Evolutionary conservation across 345 rosid genomes (phyloP), one percentile per base, ranked within the genome.

Genomic region (Excoecaria cochinchinensis): DNA sequence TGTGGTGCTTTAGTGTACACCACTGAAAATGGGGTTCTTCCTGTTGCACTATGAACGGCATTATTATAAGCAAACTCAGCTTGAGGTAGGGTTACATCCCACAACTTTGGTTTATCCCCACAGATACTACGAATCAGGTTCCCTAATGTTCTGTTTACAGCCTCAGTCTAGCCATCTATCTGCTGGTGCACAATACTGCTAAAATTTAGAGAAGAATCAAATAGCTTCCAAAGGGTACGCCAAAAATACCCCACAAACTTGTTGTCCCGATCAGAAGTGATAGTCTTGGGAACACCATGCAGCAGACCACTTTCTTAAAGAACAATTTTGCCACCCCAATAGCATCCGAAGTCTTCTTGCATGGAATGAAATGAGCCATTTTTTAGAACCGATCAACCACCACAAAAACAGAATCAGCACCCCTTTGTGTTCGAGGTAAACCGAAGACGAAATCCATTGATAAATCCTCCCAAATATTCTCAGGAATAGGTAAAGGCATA

Each of bases 61-160:
- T 15, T 52, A 6, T 52, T 52, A 14, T 52, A 52, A 16, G 57
- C 15, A 52, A 52, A 52, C 17, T 11, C 16, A 3, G 13, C 57
- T 15, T 52, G 13, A 7, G 57, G 1, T 3, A 52, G 1, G 1
- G 57, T 14, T 7, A 52, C 1, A 52, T 52, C 57, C 57, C 19
- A 52, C 1, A 7, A 6, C 57, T 56, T 21, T 0, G 8, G 36
- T 1, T 21, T 57, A 4, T 7, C 9, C 2, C 0, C 13, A 7
- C 8, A n/a, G 7, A 57, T n/a, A 6, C 25, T 21, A 1, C 12
- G 11, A 57, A 57, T n/a, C 2, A 57, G 1, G 3, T 57, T 57
- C 0, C 36, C 13, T 0, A n/a, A 21, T 0, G 31, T 57, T 0
- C 1, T 5, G n/a, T 57, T 6, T 0, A 21, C 13, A n/a, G 31